A percentile compares a stretch with the other conserved stretches of the same genome.
Conservation (phyloP, 176 grass and related monocot genomes). For the Ensete glaucum region DNA sequence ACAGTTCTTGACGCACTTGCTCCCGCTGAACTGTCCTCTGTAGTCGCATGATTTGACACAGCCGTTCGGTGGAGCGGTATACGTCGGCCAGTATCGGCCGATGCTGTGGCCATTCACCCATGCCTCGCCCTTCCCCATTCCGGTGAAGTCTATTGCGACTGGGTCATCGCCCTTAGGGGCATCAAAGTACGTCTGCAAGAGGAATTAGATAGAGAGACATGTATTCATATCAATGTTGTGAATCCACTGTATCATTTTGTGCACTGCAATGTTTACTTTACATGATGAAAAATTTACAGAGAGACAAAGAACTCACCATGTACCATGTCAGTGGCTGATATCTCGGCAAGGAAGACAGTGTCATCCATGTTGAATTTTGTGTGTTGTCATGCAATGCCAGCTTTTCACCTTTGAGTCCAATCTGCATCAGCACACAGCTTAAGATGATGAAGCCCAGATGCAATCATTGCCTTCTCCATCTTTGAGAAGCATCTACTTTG, state of each 20-base stretch:
- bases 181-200: constrained; percentile 21
- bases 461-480: background rate
- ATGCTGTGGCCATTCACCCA: constrained; percentile 97
- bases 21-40: constrained; percentile 45
- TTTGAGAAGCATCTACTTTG: too few relatives aligned
- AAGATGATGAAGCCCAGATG: constrained; percentile 23
- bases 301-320: constrained; percentile 45
- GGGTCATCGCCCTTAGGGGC: constrained; percentile 61
- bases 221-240: too few relatives aligned
- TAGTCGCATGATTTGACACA: constrained; percentile 66
- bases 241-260: too few relatives aligned
- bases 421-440: constrained; percentile 30
- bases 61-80: constrained; percentile 49
- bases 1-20: constrained; percentile 87
- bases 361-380: constrained; percentile 53
- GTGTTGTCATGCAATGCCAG: constrained; percentile 47
- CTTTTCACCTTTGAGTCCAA: constrained; percentile 78
- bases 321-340: constrained; percentile 84
- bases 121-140: constrained; percentile 91
- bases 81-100: constrained; percentile 87
- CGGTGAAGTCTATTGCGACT: constrained; percentile 83
- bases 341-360: constrained; percentile 47
- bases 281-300: background rate
- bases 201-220: too few relatives aligned
- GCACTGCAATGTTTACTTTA: background rate